Evolutionary conservation across 805 yeast species (phyloP), one percentile per base, ranked within the genome.

Genomic region (Cyberlindnera xylosilytica): DNA sequence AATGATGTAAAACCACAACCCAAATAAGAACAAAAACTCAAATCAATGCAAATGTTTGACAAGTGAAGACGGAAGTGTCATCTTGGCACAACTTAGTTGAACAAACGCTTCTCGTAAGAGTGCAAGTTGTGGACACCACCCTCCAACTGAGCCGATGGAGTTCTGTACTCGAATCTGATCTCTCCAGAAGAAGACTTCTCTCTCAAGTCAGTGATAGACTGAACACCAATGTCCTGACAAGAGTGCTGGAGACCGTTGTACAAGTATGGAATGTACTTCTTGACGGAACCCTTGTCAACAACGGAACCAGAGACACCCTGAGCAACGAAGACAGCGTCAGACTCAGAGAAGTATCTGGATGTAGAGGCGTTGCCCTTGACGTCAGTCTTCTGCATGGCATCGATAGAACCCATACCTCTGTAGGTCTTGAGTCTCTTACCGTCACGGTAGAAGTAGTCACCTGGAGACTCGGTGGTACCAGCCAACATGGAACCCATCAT

Each of bases 401-500:
- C 99, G 59, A 93, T 83, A 32, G 98, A 91, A 59, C 99, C 99
- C 99, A 93, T 93, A 74, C 99, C 99, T 74, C 99, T 84, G 79
- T 93, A 93, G 48, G 88, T 70, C 79, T 93, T 93, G 69, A 93
- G 81, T 73, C 99, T 86, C 77, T 93, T 83, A 65, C 99, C 99
- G 63, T 93, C 99, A 65, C 95, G 81, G 84, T 83, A 93, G 74
- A 87, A 93, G 76, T 90, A 93, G 61, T 87, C 90, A 71, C 99
- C 99, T 60, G 99, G 99, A 50, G 98, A 84, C 75, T 93, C 99
- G 50, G 93, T 71, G 47, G 99, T 93, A 73, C 99, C 99, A 49
- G 99, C 99, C 61, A 93, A 77, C 79, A 93, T 83, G 72, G 97
- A 95, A 64, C 99, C 99, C 99, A 93, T 93, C 99, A 93, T 93